Conservation (phyloP, 495 filamentous ascomycete genomes). For the Penicillium psychrofluorescens region DNA sequence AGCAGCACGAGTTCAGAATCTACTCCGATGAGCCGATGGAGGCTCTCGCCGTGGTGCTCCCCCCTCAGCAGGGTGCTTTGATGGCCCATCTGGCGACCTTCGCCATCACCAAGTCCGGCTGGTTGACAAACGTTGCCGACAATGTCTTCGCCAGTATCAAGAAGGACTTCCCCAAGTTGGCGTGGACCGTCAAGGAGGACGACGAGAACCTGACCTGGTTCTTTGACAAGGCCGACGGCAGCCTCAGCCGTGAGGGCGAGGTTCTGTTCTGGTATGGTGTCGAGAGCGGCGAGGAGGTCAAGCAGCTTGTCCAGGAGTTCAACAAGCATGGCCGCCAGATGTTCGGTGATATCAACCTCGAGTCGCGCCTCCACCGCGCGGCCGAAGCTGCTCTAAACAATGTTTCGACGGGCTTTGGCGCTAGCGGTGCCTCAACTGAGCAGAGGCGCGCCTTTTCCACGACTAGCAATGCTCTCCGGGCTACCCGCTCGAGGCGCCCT, state of each 20-base stretch:
- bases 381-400: constrained; percentile 52
- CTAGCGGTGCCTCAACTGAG: constrained; percentile 40
- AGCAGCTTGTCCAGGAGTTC: constrained; percentile 84
- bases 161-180: constrained; percentile 84
- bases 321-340: constrained; percentile 73
- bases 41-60: constrained; percentile 86
- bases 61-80: constrained; percentile 45
- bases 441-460: constrained; percentile 63
- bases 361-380: constrained; percentile 72
- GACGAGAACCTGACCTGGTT: constrained; percentile 99
- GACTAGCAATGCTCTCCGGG: constrained; percentile 35
- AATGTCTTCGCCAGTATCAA: constrained; percentile 92
- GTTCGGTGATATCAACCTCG: constrained; percentile 87
- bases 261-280: constrained; percentile 98
- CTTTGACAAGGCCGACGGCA: constrained; percentile 94
- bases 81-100: constrained; percentile 83
- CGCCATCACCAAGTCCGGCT: constrained; percentile 90
- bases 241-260: constrained; percentile 72
- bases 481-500: constrained; percentile 24
- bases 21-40: constrained; percentile 98
- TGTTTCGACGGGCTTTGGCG: constrained; percentile 43
- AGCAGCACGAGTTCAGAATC: constrained; percentile 75
- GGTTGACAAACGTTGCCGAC: constrained; percentile 94
- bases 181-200: constrained; percentile 95
- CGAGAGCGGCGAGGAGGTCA: constrained; percentile 76